Evolutionary conservation across 2,329 filamentous ascomycete species (phyloP).

Genomic region (Didymella glomerata): DNA sequence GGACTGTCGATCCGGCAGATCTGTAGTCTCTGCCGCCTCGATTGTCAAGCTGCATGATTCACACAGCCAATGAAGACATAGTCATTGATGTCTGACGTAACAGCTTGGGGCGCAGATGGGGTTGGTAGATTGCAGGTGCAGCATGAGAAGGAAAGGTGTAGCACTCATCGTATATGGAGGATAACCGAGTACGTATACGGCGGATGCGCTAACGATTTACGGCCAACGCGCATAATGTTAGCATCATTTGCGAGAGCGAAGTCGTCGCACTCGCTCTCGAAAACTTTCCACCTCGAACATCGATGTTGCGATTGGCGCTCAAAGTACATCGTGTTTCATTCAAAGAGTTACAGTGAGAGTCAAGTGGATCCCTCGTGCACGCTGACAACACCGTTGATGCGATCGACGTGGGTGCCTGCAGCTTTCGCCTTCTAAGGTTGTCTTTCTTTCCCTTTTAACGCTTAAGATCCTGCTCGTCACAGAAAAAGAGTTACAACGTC

Average conservation of each 20-base stretch:
- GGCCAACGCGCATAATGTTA: background rate
- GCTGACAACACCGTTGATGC: background rate
- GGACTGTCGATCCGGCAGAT: constrained; percentile 6
- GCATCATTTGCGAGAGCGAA: constrained; percentile 1
- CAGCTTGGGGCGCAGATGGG: constrained; percentile 1
- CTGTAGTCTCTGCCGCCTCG: background rate
- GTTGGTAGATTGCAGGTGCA: constrained; percentile 11
- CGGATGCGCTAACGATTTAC: background rate
- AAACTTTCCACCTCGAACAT: constrained; percentile 1
- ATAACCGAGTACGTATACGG: constrained; percentile 16
- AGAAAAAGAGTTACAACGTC: background rate
- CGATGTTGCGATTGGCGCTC: background rate
- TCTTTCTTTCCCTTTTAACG: background rate
- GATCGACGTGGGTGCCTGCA: background rate
- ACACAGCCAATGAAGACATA: background rate
- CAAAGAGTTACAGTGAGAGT: background rate
- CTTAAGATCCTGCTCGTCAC: background rate
- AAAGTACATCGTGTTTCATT: background rate
- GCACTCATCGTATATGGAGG: constrained; percentile 14
- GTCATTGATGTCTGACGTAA: constrained; percentile 6
- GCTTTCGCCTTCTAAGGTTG: too few species aligned
- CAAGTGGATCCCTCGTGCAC: background rate
- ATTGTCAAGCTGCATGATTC: background rate
- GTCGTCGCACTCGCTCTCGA: constrained; percentile 3
- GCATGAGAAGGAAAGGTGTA: constrained; percentile 3